These are phyloP conservation scores for Phytophthora rubi DNA, from an alignment of 352 stramenopile genomes.

Conservation along the genomic window DNA sequence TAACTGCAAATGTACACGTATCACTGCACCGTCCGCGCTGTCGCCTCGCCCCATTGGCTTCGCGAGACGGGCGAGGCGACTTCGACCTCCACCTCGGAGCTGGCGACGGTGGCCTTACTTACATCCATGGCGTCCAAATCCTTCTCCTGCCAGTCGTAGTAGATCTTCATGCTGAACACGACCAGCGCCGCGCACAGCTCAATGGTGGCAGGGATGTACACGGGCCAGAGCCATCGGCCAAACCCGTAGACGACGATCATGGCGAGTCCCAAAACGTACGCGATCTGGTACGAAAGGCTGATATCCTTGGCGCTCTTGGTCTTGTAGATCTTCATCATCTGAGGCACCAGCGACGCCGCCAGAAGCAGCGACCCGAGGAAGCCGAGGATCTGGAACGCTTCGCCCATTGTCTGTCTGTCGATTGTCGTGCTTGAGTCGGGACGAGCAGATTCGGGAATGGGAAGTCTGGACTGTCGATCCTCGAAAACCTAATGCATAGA, in stretches of 20 bases:
- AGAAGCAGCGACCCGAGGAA: slow-evolving; percentile 57
- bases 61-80: slow-evolving; percentile 21
- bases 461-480: background rate
- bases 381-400: slow-evolving; percentile 53
- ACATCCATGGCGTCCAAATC: background rate
- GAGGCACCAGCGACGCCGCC: slow-evolving; percentile 47
- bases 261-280: slow-evolving; percentile 49
- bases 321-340: slow-evolving; percentile 56
- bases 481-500: slow-evolving; percentile 10
- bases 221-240: slow-evolving; percentile 54
- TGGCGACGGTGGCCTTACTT: slow-evolving; percentile 27
- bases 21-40: slow-evolving; percentile 1
- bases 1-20: slow-evolving; percentile 1
- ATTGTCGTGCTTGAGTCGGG: slow-evolving; percentile 8
- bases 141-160: slow-evolving; percentile 43
- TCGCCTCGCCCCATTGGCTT: slow-evolving; percentile 15
- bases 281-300: slow-evolving; percentile 49
- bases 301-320: slow-evolving; percentile 66
- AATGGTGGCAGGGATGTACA: slow-evolving; percentile 61
- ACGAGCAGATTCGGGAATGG: slow-evolving; percentile 22
- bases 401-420: slow-evolving; percentile 11
- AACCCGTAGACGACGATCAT: slow-evolving; percentile 57
- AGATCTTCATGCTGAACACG: slow-evolving; percentile 55
- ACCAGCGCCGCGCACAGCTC: slow-evolving; percentile 44
- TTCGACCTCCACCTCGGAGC: slow-evolving; percentile 28